These are phyloP conservation scores for Neurospora discreta DNA, from an alignment of 495 filamentous ascomycete genomes.

Conservation along the genomic window DNA sequence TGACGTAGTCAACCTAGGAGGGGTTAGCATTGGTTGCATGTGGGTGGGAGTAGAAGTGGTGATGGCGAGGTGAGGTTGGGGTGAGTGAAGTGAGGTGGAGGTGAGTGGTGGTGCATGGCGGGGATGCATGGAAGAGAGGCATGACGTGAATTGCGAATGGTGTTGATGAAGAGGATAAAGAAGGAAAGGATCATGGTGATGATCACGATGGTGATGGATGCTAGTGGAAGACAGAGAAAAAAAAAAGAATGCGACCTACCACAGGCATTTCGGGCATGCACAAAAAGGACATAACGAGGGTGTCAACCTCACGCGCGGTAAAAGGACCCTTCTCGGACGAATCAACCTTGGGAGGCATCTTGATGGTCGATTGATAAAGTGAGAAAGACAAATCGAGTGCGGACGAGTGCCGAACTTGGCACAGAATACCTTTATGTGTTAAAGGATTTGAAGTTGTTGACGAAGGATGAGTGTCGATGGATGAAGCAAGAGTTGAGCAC, in stretches of 20 bases:
- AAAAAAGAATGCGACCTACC: not conserved
- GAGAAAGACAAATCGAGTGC: not conserved
- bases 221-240: not conserved
- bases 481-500: not conserved
- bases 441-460: not conserved
- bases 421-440: not conserved
- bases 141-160: not conserved
- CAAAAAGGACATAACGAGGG: conserved; percentile 2
- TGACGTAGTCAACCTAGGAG: not conserved
- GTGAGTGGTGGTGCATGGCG: not conserved
- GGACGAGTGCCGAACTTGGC: not conserved
- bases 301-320: conserved; percentile 3
- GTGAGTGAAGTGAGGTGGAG: not conserved
- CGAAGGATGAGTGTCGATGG: not conserved
- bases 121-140: not conserved
- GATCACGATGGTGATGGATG: not conserved
- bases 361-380: not conserved
- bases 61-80: not conserved
- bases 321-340: not conserved
- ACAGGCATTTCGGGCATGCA: conserved; percentile 2
- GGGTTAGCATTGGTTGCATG: not conserved
- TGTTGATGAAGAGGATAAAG: not conserved
- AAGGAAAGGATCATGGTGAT: not conserved
- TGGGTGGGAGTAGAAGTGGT: not conserved
- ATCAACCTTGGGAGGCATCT: not conserved